Percentiles rank a stretch among this genome's conserved stretches.
phyloP scores from a whole-genome alignment of 2,329 filamentous ascomycete genomes.

The Plectosphaerella plurivora region DNA sequence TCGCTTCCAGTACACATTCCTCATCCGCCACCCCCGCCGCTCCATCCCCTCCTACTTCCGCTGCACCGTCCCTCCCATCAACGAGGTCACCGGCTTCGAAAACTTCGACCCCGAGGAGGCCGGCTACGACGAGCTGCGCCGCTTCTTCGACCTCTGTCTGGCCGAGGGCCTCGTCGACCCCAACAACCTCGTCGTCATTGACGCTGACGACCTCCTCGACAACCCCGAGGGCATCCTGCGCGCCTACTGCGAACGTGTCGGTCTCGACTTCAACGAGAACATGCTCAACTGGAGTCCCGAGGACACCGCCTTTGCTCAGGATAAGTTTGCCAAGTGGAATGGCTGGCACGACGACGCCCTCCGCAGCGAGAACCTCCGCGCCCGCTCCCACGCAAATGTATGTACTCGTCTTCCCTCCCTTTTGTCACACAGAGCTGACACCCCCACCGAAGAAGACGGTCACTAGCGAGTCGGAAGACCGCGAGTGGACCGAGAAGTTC shows the following conservation, averaged over 20 bases:
- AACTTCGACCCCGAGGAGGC: conserved; percentile 85
- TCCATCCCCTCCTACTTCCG: conserved; percentile 93
- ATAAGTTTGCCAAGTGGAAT: conserved; percentile 92
- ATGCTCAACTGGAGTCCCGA: conserved; percentile 86
- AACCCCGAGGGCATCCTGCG: conserved; percentile 71
- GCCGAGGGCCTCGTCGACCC: conserved; percentile 67
- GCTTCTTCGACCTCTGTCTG: conserved; percentile 80
- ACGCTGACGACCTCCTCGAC: conserved; percentile 92
- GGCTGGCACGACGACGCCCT: conserved; percentile 97
- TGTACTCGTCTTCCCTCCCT: conserved; percentile 19
- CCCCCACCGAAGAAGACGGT: conserved; percentile 48
- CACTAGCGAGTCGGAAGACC: conserved; percentile 61
- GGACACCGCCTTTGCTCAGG: conserved; percentile 66
- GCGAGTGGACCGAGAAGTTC: conserved; percentile 70
- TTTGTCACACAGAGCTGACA: conserved; percentile 5
- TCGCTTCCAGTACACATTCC: conserved; percentile 89
- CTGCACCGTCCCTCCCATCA: conserved; percentile 85
- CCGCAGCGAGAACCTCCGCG: conserved; percentile 70
- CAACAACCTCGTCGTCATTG: conserved; percentile 74
- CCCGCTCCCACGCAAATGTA: conserved; percentile 60
- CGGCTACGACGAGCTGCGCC: conserved; percentile 83
- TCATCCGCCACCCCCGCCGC: conserved; percentile 91
- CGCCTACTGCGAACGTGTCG: conserved; percentile 77
- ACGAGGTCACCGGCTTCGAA: conserved; percentile 76
- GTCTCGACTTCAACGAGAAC: conserved; percentile 65